Percentiles rank a stretch among this genome's conserved stretches.
Evolutionary conservation across 352 stramenopile species (phyloP).

Genomic region (Phytophthora fragariaefolia): DNA sequence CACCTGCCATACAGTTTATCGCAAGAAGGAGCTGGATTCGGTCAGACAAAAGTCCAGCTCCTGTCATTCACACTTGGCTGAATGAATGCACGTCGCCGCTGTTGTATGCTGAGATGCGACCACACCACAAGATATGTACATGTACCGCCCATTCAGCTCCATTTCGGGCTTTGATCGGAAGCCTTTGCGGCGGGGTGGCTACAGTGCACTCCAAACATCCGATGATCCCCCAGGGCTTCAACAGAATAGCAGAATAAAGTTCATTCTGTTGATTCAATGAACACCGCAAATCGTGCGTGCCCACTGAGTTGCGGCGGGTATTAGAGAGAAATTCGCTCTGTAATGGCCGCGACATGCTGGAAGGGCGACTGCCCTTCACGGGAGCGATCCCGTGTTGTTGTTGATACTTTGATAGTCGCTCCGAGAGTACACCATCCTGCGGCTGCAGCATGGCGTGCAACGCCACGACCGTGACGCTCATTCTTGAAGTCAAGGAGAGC

Average conservation of each 20-base stretch:
- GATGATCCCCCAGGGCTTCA: constrained; percentile 14
- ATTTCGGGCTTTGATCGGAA: constrained; percentile 2
- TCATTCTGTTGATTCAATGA: too few relatives aligned
- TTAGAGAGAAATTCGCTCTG: constrained; percentile 10
- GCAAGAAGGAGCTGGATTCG: constrained; percentile 22
- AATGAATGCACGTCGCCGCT: background rate
- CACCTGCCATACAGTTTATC: background rate
- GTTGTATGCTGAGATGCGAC: too few relatives aligned
- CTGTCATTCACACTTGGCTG: constrained; percentile 7
- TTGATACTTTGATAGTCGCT: constrained; percentile 32
- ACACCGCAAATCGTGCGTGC: constrained; percentile 22
- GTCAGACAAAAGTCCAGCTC: constrained; percentile 13
- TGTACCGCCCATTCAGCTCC: constrained; percentile 5
- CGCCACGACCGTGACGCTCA: constrained; percentile 18
- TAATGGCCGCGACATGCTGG: constrained; percentile 24
- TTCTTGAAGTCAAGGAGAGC: constrained; percentile 35
- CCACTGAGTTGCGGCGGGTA: background rate
- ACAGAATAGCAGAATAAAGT: too few relatives aligned
- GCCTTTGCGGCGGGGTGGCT: too few relatives aligned
- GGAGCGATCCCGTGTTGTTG: constrained; percentile 2
- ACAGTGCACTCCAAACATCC: constrained; percentile 9
- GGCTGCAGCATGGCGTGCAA: constrained; percentile 5
- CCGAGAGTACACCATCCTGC: constrained; percentile 5
- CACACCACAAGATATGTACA: too few relatives aligned
- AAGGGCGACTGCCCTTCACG: constrained; percentile 19